A percentile compares a stretch with the other conserved stretches of the same genome.
Conservation (phyloP, 2,329 filamentous ascomycete species). For the Emmonsiellopsis sp. region DNA sequence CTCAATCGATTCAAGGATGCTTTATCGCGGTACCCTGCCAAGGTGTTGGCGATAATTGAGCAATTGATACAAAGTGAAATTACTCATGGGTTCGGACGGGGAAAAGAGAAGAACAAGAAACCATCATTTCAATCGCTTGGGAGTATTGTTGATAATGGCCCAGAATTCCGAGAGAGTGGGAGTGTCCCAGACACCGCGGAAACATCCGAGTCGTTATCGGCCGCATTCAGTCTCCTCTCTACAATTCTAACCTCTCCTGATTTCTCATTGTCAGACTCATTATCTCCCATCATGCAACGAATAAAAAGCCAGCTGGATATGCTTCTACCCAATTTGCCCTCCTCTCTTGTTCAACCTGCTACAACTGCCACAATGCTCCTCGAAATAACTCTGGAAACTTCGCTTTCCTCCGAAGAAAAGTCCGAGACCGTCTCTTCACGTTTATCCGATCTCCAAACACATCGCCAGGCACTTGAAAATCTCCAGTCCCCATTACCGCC, state of each 20-base stretch:
- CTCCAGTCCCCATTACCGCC: slow-evolving; percentile 33
- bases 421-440: slow-evolving; percentile 17
- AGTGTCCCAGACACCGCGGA: slow-evolving; percentile 15
- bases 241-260: slow-evolving; percentile 35
- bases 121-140: slow-evolving; percentile 28
- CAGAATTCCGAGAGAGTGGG: slow-evolving; percentile 7
- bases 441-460: slow-evolving; percentile 29
- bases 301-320: slow-evolving; percentile 29
- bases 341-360: slow-evolving; percentile 26
- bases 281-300: slow-evolving; percentile 20
- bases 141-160: slow-evolving; percentile 21
- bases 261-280: slow-evolving; percentile 25
- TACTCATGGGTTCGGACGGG: slow-evolving; percentile 2
- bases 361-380: slow-evolving; percentile 35
- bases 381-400: slow-evolving; percentile 28
- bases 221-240: slow-evolving; percentile 35
- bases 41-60: slow-evolving; percentile 32
- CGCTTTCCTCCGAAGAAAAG: slow-evolving; percentile 16
- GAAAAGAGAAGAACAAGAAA: slow-evolving; percentile 5
- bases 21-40: slow-evolving; percentile 31
- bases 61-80: slow-evolving; percentile 32
- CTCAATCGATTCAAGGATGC: slow-evolving; percentile 35
- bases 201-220: slow-evolving; percentile 28
- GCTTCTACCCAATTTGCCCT: slow-evolving; percentile 26
- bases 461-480: slow-evolving; percentile 33